phyloP scores from a whole-genome alignment of 805 yeast species.

The Sugiyamaella smithiae region DNA sequence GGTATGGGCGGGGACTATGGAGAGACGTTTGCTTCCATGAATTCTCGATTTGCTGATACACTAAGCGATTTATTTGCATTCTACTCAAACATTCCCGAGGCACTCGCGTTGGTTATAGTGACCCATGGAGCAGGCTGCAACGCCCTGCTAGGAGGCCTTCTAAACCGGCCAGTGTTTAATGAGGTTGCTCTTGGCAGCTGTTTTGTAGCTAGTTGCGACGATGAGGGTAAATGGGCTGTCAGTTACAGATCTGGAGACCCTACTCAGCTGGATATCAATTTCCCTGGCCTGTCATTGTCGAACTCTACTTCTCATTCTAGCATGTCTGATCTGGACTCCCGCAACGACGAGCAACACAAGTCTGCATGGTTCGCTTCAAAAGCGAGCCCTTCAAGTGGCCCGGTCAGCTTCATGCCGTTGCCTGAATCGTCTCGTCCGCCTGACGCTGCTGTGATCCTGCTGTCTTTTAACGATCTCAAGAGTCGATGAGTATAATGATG shows the following conservation, averaged over 20 bases:
- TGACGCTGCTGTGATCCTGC: neutral
- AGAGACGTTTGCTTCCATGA: slow-evolving; percentile 38
- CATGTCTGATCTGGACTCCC: slow-evolving; percentile 2
- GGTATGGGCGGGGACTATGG: slow-evolving; percentile 37
- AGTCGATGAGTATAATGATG: neutral
- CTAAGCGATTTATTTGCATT: slow-evolving; percentile 25
- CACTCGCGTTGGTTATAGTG: slow-evolving; percentile 30
- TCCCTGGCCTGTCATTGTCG: neutral
- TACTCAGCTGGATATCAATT: neutral
- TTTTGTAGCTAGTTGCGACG: slow-evolving; percentile 13
- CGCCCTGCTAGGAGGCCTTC: slow-evolving; percentile 34
- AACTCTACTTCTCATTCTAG: slow-evolving; percentile 1
- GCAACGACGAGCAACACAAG: neutral
- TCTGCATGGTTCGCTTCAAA: neutral
- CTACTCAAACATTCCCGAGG: slow-evolving; percentile 18
- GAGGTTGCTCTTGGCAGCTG: slow-evolving; percentile 30
- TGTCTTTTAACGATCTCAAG: neutral
- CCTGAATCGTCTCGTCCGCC: neutral
- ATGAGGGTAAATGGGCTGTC: neutral
- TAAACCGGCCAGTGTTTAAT: slow-evolving; percentile 32
- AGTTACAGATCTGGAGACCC: neutral
- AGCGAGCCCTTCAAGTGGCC: neutral
- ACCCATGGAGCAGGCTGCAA: slow-evolving; percentile 42
- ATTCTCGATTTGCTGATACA: slow-evolving; percentile 32
- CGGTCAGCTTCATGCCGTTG: neutral